A percentile compares a stretch with the other conserved stretches of the same genome.
These are phyloP conservation scores for Tricholoma sp. DNA, from an alignment of 768 basidiomycete species.

Conservation along the genomic window DNA sequence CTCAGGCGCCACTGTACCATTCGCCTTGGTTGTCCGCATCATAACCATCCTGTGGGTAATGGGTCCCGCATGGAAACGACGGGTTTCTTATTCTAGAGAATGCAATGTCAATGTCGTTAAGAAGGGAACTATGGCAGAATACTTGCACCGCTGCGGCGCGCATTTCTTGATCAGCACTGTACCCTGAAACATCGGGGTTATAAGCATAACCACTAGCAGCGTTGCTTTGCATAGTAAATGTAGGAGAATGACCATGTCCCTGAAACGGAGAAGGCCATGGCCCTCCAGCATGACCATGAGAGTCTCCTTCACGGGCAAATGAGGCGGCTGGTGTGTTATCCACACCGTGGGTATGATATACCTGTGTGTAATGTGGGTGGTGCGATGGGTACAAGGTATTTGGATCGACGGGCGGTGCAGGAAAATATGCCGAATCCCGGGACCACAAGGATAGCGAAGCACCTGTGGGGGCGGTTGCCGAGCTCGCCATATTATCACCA, in stretches of 20 bases:
- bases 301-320: neutral
- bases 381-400: conserved; percentile 3
- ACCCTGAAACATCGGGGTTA: neutral
- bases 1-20: neutral
- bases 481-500: neutral
- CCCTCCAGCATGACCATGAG: neutral
- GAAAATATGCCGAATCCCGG: neutral
- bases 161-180: neutral
- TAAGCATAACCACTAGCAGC: neutral
- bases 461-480: neutral
- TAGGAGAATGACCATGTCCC: neutral
- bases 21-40: neutral
- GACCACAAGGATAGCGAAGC: neutral
- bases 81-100: neutral
- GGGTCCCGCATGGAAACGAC: neutral
- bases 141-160: neutral
- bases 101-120: neutral
- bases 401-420: neutral
- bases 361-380: conserved; percentile 3
- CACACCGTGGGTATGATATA: neutral
- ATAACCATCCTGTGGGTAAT: neutral
- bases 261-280: neutral
- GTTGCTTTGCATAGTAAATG: neutral
- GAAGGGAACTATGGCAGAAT: neutral
- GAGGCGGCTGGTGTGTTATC: neutral